Evolutionary conservation across 2,329 filamentous ascomycete genomes (phyloP), one percentile per base, ranked within the genome.

Genomic region (Penicillium capsulatum): DNA sequence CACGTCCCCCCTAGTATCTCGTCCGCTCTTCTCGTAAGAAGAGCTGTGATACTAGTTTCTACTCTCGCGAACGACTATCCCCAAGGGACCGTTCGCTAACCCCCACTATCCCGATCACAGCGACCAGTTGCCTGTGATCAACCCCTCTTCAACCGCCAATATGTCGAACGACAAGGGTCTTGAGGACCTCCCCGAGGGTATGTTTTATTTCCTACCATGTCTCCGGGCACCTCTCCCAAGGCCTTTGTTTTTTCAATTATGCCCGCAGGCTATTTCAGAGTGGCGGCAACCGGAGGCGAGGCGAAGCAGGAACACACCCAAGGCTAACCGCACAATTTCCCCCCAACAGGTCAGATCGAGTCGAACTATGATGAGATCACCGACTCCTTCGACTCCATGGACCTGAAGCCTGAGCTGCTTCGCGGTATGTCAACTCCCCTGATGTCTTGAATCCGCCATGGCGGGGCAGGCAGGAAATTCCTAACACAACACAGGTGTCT

Each of bases 301-400:
- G 37, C 28, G 24, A 36, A 8, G 33, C 36, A 35, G 42, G 31
- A 38, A 33, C 39, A 31, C n/a, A n/a, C n/a, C n/a, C n/a, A 34
- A 37, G 27, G 37, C 45, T 50, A 45, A 55, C 44, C 3, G 3
- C 38, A 49, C 3, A 3, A 36, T 50, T 33, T 53, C 45, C 42
- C 34, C 20, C 14, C n/a, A 38, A 63, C 70, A 95, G 91, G 84
- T 74, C 89, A 94, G 78, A 98, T 98, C 80, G 94, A 98, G 81
- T 95, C 90, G 69, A 98, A 98, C 87, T 98, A 97, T 78, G 92
- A 98, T 81, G 90, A 97, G 81, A 90, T 91, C 65, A 91, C 92
- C 73, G 94, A 98, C 76, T 95, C 89, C 49, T 98, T 98, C 76
- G 92, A 98, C 75, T 80, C 90, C 63, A 98, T 98, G 92, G 84